These are phyloP conservation scores for Pestalotiopsis fici DNA, from an alignment of 2,329 filamentous ascomycete species.

Conservation along the genomic window DNA sequence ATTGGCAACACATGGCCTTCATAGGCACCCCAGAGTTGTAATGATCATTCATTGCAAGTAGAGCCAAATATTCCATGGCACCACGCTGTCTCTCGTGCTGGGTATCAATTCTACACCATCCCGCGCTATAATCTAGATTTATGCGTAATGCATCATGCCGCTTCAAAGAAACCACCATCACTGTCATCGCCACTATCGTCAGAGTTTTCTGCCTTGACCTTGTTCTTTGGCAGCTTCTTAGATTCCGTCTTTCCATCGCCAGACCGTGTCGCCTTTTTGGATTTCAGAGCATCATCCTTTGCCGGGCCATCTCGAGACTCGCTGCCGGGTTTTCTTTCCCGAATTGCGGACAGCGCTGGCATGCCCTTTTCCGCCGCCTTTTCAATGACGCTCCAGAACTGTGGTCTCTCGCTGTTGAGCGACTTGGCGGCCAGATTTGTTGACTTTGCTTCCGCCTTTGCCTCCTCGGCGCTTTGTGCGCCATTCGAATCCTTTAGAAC, in stretches of 20 bases:
- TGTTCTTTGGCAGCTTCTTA: conserved; percentile 31
- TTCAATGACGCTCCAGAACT: conserved; percentile 71
- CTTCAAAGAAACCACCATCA: conserved; percentile 61
- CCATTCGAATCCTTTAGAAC: conserved; percentile 17
- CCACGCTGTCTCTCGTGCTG: background rate
- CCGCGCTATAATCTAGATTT: background rate
- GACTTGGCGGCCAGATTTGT: conserved; percentile 41
- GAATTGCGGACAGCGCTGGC: conserved; percentile 23
- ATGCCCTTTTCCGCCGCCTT: conserved; percentile 50
- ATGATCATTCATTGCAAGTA: background rate
- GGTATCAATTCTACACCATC: conserved; percentile 10
- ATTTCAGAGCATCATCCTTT: conserved; percentile 13
- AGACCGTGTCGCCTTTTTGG: too few species aligned
- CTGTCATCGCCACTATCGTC: conserved; percentile 45
- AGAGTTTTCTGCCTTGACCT: conserved; percentile 31
- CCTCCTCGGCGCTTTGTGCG: conserved; percentile 23
- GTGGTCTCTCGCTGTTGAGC: conserved; percentile 48
- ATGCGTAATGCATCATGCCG: conserved; percentile 11
- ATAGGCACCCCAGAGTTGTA: too few species aligned
- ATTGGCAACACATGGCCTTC: too few species aligned
- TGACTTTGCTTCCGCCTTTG: conserved; percentile 40
- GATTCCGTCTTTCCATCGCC: conserved; percentile 17
- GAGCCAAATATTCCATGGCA: too few species aligned
- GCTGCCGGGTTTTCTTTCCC: conserved; percentile 24
- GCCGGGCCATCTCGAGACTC: conserved; percentile 13